These are phyloP conservation scores for Russula ochroleuca DNA, from an alignment of 768 basidiomycete genomes.

Conservation along the genomic window DNA sequence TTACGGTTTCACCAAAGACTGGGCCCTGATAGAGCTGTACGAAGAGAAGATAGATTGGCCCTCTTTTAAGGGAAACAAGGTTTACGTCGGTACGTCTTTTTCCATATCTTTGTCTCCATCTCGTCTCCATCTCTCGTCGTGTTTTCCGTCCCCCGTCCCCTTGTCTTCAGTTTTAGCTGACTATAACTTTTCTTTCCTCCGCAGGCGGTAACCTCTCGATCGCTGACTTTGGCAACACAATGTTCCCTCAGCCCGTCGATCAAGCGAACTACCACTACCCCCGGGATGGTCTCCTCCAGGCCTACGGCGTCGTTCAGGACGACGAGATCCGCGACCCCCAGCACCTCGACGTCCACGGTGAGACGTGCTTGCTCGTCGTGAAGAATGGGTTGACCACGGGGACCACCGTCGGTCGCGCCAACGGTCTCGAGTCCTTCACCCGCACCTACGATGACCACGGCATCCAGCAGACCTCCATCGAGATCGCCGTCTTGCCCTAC, in stretches of 20 bases:
- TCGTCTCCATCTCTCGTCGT: constrained; percentile 21
- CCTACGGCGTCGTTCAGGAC: constrained; percentile 25
- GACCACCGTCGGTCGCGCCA: constrained; percentile 31
- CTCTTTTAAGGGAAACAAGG: constrained; percentile 31
- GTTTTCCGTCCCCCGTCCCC: neutral
- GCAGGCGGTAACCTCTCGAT: constrained; percentile 32
- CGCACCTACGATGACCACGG: constrained; percentile 14
- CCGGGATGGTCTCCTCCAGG: constrained; percentile 27
- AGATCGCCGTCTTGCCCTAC: constrained; percentile 30
- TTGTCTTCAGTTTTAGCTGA: neutral
- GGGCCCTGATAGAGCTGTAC: constrained; percentile 32
- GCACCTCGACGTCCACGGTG: constrained; percentile 28
- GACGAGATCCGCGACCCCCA: constrained; percentile 29
- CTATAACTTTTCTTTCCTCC: constrained; percentile 15
- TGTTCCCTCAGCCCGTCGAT: constrained; percentile 31
- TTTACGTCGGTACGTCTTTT: constrained; percentile 33
- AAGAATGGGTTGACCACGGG: constrained; percentile 31
- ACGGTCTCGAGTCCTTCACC: constrained; percentile 29
- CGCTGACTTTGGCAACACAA: constrained; percentile 29
- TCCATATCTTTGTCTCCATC: constrained; percentile 22
- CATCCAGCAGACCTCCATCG: constrained; percentile 21
- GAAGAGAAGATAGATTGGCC: constrained; percentile 31
- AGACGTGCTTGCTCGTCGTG: constrained; percentile 29
- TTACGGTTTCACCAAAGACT: constrained; percentile 31
- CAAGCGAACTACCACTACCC: constrained; percentile 29